Evolutionary conservation across 257 asterid species (phyloP).

Genomic region (Solanum paucissectum): DNA sequence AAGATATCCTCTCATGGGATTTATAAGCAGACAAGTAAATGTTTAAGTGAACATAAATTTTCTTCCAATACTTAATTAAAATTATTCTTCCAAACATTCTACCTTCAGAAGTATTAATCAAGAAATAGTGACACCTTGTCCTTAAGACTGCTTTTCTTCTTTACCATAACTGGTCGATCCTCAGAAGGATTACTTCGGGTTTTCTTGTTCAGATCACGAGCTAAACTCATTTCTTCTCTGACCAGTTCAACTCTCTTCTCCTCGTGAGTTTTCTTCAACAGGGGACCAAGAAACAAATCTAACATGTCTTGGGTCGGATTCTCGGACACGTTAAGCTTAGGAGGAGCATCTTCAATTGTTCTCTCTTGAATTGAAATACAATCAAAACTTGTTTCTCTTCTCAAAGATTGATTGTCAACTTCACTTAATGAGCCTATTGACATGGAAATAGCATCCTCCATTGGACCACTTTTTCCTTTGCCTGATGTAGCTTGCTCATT

Average conservation of each 20-base stretch:
- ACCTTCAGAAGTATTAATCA: conserved; percentile 1
- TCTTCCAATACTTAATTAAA: neutral
- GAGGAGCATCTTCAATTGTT: neutral
- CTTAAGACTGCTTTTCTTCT: conserved; percentile 39
- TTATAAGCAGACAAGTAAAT: neutral
- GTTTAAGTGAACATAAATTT: neutral
- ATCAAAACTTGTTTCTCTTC: neutral
- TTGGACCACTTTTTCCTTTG: neutral
- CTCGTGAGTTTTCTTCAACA: conserved; percentile 17
- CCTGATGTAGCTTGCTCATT: neutral
- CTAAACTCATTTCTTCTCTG: conserved; percentile 8
- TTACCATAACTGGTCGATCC: conserved; percentile 5
- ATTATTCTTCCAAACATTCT: neutral
- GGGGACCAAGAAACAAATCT: conserved; percentile 33
- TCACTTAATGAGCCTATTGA: neutral
- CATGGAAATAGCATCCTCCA: neutral
- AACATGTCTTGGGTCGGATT: conserved; percentile 27
- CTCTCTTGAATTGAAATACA: neutral
- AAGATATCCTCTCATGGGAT: neutral
- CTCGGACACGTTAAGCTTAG: conserved; percentile 12
- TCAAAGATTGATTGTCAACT: neutral
- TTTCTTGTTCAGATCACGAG: conserved; percentile 1
- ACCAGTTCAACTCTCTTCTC: conserved; percentile 8
- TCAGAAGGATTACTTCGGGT: neutral
- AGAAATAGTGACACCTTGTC: conserved; percentile 36